phyloP scores from a whole-genome alignment of 2,329 filamentous ascomycete genomes.

The Colletotrichum abscissum region DNA sequence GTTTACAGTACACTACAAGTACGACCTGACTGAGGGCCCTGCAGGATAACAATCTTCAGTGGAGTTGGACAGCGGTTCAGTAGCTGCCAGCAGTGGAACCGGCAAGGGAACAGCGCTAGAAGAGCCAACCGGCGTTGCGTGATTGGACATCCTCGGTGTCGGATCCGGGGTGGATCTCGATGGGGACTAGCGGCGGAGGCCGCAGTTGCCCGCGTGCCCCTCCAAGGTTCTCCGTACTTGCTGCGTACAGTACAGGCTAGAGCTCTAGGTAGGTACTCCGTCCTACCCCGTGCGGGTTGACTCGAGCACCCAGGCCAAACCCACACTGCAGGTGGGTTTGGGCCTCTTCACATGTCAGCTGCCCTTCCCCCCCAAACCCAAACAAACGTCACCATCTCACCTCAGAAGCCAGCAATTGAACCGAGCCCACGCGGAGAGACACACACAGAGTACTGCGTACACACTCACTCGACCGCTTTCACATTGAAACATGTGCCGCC shows the following conservation, averaged over 20 bases:
- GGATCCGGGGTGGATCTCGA: slow-evolving; percentile 4
- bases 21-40: not conserved
- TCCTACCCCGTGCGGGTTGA: slow-evolving; percentile 4
- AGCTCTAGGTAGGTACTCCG: too few relatives aligned
- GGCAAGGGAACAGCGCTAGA: slow-evolving; percentile 11
- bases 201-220: slow-evolving; percentile 29
- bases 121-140: not conserved
- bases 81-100: slow-evolving; percentile 5
- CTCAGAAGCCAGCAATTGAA: slow-evolving; percentile 32
- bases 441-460: too few relatives aligned
- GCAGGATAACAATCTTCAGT: slow-evolving; percentile 6
- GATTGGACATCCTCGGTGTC: slow-evolving; percentile 18
- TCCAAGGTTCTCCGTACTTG: not conserved
- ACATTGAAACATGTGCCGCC: slow-evolving; percentile 34
- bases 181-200: not conserved
- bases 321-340: not conserved
- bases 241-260: too few relatives aligned
- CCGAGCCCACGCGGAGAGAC: slow-evolving; percentile 22
- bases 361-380: slow-evolving; percentile 9
- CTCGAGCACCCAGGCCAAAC: not conserved
- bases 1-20: too few relatives aligned
- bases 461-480: slow-evolving; percentile 13
- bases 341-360: slow-evolving; percentile 36
- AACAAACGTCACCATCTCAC: slow-evolving; percentile 34
- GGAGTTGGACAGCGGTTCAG: slow-evolving; percentile 23